Base-by-base conservation (phyloP, 352 stramenopile genomes). In the Pythium folliculosum region DNA sequence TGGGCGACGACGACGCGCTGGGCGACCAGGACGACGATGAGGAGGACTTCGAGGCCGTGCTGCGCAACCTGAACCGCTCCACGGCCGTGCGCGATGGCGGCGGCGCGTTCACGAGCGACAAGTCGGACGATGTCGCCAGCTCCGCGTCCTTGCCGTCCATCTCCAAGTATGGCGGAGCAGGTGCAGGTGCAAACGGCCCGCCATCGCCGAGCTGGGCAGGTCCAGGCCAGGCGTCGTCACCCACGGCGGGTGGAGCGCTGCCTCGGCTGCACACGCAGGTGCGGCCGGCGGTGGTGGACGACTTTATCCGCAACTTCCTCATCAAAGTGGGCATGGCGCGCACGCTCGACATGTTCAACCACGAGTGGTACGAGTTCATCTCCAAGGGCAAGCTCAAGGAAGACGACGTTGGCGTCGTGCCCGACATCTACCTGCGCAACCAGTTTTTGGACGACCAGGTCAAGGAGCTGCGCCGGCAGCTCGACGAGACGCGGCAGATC, bases 261-360 rank as follows among this genome's bases (percentile, higher is more conserved):
- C 73, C 76, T 8, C 73, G 69, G 2, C 40, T 81, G 6, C 74
- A 91, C 58, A 94, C 85, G 5, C 85, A 92, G 77, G 80, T 90
- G 56, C 77, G 82, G 27, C 93, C 93, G 7, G 83, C 90, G 0
- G 90, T 98, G 13, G 86, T 97, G 25, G 94, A 98, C 71, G 94
- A 98, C 60, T 98, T 98, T 51, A 89, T 98, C 66, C 88, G 92
- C 38, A 98, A 98, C 65, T 98, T 98, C 69, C 76, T 98, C 50
- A 97, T 98, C 73, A 98, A 98, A 67, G 73, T 96, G 16, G 82
- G 86, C 37, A 96, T 98, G 81, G 60, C 77, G 8, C 77, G 82
- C 27, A 97, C 94, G 53, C 84, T 98, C 32, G 92, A 98, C 60
- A 81, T 81, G 66, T 98, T 98, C 76, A 98, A 98, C 72, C 94